Base-by-base conservation (phyloP, 73 alveolate genomes). In the Uronychia binucleata region DNA sequence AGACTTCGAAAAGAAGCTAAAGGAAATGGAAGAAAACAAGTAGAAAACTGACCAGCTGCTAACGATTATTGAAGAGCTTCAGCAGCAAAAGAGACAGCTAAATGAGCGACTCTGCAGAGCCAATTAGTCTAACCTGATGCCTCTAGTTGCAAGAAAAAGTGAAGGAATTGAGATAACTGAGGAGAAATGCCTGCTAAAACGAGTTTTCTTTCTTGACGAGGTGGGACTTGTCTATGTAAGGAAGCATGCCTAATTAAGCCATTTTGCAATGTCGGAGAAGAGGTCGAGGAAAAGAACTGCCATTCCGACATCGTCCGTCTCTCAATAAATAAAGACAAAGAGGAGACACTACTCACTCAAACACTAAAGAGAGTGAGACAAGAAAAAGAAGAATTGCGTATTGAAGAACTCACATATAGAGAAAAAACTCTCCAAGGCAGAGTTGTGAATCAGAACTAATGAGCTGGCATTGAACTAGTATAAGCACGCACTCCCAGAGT, bases 1-100 rank as follows among this genome's bases (percentile, higher is more conserved):
- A 1, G 95, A 89, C 8, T 89, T 84, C 79, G 95, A 89, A 58
- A 31, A 78, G 75, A 79, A 76, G 82, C 29, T 89, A 19, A 79
- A 84, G 33, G 80, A 77, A 79, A 79, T 28, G 89, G 74, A 0
- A 77, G 81, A 34, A 83, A 74, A 29, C 67, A 46, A 46, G 19
- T 19, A 46, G 19, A 46, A 19, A 19, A 11, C 67, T 46, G 67
- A 46, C 19, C 19, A 46, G 19, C 19, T 46, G 19, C 19, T 46
- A 46, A 19, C n/a, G 67, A 33, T 46, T 1, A 79, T 79, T 34
- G 28, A 30, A 35, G 86, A 79, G 26, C 58, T 79, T 28, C 31
- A 46, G 28, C 46, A 35, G 86, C 79, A 79, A 28, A 5, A 79
- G 58, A 57, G 57, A 31, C 28, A 33, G 58, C 31, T 79, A 26